Percentiles rank a stretch among this genome's conserved stretches.
These are phyloP conservation scores for Puccinia brachypodii DNA, from an alignment of 1,284 basidiomycete species.

Conservation along the genomic window DNA sequence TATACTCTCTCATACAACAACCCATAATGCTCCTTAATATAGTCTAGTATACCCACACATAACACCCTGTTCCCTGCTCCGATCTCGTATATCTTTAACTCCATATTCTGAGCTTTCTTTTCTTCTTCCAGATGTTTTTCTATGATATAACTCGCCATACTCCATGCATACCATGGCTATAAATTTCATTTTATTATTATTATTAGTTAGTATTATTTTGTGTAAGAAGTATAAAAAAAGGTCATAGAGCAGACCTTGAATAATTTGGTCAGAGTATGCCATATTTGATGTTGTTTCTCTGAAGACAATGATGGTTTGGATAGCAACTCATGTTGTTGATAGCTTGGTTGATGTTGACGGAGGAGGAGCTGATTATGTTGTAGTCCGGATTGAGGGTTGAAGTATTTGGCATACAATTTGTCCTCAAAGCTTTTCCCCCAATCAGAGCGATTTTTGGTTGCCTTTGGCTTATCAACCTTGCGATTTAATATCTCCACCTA, in stretches of 20 bases:
- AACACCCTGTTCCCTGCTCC: constrained; percentile 96
- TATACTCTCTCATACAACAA: constrained; percentile 86
- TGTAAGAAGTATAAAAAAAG: background rate
- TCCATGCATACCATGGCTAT: constrained; percentile 89
- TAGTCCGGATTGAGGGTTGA: constrained; percentile 53
- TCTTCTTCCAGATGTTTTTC: constrained; percentile 55
- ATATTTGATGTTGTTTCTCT: constrained; percentile 78
- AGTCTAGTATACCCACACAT: constrained; percentile 81
- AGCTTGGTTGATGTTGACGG: background rate
- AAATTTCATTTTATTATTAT: constrained; percentile 28
- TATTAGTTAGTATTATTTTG: background rate
- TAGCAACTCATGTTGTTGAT: constrained; percentile 61
- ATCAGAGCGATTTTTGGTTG: constrained; percentile 55
- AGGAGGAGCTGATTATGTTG: background rate
- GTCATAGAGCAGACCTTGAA: constrained; percentile 72
- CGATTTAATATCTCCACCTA: constrained; percentile 64
- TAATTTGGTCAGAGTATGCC: constrained; percentile 98
- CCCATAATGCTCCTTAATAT: constrained; percentile 73
- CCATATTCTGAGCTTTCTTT: constrained; percentile 66
- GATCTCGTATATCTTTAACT: constrained; percentile 92
- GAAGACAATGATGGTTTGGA: constrained; percentile 53
- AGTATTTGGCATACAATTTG: constrained; percentile 69
- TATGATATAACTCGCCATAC: constrained; percentile 72
- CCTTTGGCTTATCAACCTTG: constrained; percentile 64
- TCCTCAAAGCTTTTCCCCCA: constrained; percentile 57